phyloP scores from a whole-genome alignment of 164 flowering plant genomes.

The Vitis riparia region DNA sequence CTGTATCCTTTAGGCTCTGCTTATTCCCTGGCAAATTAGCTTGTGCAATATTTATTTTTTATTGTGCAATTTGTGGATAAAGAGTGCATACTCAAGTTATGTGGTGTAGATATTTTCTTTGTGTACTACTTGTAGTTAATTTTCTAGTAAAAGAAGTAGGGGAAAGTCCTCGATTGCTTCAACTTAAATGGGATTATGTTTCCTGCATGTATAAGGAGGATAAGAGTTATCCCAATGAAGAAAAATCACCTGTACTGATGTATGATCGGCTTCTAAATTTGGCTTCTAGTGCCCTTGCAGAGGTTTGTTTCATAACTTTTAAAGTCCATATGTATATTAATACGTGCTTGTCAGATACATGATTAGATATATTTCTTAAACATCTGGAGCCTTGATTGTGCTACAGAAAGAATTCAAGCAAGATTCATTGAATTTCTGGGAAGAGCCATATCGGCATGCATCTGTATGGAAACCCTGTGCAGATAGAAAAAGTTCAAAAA shows the following conservation, averaged over 20 bases:
- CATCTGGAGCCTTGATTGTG: slow-evolving; percentile 9
- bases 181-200: background rate
- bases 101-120: too few relatives aligned
- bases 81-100: too few relatives aligned
- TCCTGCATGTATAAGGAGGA: slow-evolving; percentile 29
- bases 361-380: background rate
- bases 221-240: slow-evolving; percentile 14
- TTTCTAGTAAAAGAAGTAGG: background rate
- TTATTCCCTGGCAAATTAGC: too few relatives aligned
- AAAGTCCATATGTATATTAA: background rate
- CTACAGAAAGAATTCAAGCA: slow-evolving; percentile 53
- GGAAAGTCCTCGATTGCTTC: background rate
- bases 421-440: slow-evolving; percentile 50
- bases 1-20: too few relatives aligned
- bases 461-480: slow-evolving; percentile 87
- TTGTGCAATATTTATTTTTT: too few relatives aligned
- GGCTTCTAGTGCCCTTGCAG: slow-evolving; percentile 66
- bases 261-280: slow-evolving; percentile 61
- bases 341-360: background rate
- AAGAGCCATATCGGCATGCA: slow-evolving; percentile 57
- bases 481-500: slow-evolving; percentile 26
- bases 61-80: too few relatives aligned
- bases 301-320: slow-evolving; percentile 41
- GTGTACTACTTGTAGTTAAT: background rate
- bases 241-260: slow-evolving; percentile 45